A percentile compares a stretch with the other conserved stretches of the same genome.
These are phyloP conservation scores for Suhomyces wounanorum DNA, from an alignment of 1,139 yeast genomes.

Conservation along the genomic window DNA sequence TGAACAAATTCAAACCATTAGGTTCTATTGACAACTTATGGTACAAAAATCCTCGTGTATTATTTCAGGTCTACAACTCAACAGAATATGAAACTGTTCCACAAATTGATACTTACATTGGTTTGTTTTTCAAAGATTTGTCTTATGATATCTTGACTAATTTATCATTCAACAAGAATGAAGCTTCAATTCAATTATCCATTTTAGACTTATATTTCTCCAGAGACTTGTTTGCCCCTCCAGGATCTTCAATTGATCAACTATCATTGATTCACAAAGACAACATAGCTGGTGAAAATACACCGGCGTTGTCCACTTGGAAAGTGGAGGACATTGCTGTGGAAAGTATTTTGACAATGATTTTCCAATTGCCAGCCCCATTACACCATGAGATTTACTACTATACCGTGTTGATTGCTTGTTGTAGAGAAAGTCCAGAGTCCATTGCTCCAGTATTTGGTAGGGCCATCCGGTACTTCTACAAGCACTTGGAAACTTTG, in stretches of 20 bases:
- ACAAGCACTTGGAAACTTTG: slow-evolving; percentile 62
- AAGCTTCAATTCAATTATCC: slow-evolving; percentile 81
- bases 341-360: slow-evolving; percentile 76
- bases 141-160: slow-evolving; percentile 73
- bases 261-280: slow-evolving; percentile 44
- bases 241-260: slow-evolving; percentile 81
- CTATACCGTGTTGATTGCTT: slow-evolving; percentile 83
- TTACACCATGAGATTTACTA: slow-evolving; percentile 75
- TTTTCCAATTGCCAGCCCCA: slow-evolving; percentile 72
- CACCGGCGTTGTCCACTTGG: slow-evolving; percentile 67
- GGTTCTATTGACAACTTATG: slow-evolving; percentile 44
- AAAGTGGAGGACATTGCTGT: slow-evolving; percentile 89
- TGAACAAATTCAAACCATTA: slow-evolving; percentile 32
- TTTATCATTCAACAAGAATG: slow-evolving; percentile 85
- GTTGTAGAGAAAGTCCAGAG: slow-evolving; percentile 84
- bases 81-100: slow-evolving; percentile 74
- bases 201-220: slow-evolving; percentile 75
- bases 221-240: slow-evolving; percentile 71
- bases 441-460: slow-evolving; percentile 96
- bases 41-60: slow-evolving; percentile 54
- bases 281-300: slow-evolving; percentile 42
- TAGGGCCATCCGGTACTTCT: slow-evolving; percentile 84
- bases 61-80: slow-evolving; percentile 64
- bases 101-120: slow-evolving; percentile 53
- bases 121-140: slow-evolving; percentile 71